Base-by-base conservation (phyloP, 2,329 filamentous ascomycete species). In the Calonectria naviculata region DNA sequence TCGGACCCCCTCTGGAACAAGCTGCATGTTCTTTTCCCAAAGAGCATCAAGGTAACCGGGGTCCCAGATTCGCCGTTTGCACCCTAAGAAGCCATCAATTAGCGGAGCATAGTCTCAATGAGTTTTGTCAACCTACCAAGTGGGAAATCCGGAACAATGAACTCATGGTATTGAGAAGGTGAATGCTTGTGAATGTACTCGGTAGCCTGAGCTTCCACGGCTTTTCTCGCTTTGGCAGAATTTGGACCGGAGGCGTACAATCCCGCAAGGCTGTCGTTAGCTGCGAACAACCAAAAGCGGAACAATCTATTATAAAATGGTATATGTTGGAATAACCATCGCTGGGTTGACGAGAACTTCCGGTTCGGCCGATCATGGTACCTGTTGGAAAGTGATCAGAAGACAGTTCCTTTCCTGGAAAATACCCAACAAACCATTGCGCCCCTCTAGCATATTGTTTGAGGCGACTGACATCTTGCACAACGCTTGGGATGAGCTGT, bases 61-160 rank as follows among this genome's bases (percentile, higher is more conserved):
- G 47, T 81, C 81, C 26, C 74, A 78, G 61, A 81, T 79, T 10
- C 78, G 72, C 10, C 80, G 70, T 75, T 81, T 81, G 71, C 80
- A 82, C 3, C 68, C 63, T 66, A 9, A 5, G 19, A 17, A 19
- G 21, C 1, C 5, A 13, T 24, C 8, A 29, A 26, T 19, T 4
- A 44, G 7, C 44, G n/a, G 2, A 10, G n/a, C 12, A 29, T 8
- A 13, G 3, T 4, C 13, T 31, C 0, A 2, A 24, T 19, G 42
- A 15, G 2, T 12, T 29, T 38, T 46, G 3, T 19, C 3, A 12
- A 54, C 56, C 5, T 34, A 9, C 79, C 80, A 0, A 81, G 60
- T 0, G 76, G 74, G 38, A 79, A 80, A 3, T 75, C 56, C 0
- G 80, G 80, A 10, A 79, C 71, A 6, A 82, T 71, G 29, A 68